phyloP scores from a whole-genome alignment of 1,284 basidiomycete species.

The Tetrapyrgos nigripes region DNA sequence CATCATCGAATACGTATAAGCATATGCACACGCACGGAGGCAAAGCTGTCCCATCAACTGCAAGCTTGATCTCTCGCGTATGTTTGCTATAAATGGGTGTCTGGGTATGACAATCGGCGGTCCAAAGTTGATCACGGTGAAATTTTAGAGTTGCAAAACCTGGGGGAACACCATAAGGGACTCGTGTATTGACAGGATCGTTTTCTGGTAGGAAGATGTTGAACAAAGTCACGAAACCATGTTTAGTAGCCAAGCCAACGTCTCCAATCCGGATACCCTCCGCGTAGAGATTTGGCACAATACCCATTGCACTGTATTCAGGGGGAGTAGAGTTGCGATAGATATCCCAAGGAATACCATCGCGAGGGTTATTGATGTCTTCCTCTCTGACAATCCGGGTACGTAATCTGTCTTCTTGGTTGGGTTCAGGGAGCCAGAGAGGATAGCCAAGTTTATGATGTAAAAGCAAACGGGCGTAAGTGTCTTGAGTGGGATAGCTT shows the following conservation, averaged over 20 bases:
- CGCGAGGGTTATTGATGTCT: too few species aligned
- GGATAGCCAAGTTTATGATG: too few species aligned
- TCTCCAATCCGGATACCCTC: conserved; percentile 32
- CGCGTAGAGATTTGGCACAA: neutral
- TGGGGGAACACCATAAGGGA: neutral
- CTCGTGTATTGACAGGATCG: neutral
- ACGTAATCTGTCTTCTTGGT: too few species aligned
- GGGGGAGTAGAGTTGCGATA: too few species aligned
- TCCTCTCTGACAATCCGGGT: too few species aligned
- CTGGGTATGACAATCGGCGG: neutral
- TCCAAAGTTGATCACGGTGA: neutral
- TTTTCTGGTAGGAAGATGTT: conserved; percentile 28
- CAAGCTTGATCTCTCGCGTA: neutral
- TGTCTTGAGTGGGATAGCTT: too few species aligned
- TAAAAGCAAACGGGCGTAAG: too few species aligned
- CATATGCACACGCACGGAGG: neutral
- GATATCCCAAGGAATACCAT: too few species aligned
- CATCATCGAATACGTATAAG: too few species aligned
- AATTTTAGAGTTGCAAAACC: neutral
- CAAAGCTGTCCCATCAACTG: neutral
- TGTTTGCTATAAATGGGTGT: neutral
- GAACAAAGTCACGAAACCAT: conserved; percentile 40
- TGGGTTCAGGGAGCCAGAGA: too few species aligned
- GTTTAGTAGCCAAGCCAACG: conserved; percentile 31
- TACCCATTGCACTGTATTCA: too few species aligned